Evolutionary conservation across 805 yeast genomes (phyloP), one percentile per base, ranked within the genome.

Genomic region (Candida taoyuanica): DNA sequence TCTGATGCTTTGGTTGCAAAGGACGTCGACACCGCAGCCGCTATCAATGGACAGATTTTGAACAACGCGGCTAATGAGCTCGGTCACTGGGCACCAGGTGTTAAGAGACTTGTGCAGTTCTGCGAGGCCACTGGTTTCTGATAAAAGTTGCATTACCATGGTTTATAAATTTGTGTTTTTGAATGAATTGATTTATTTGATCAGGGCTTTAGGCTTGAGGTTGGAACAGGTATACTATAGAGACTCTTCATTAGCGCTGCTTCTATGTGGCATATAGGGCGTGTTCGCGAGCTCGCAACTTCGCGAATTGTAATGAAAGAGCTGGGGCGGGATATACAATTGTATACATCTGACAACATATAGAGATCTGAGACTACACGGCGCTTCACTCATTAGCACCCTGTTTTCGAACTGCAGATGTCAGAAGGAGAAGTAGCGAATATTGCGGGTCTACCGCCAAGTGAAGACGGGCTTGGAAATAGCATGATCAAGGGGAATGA

Each of bases 21-120:
- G 43, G 81, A 86, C 42, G 85, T 65, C 56, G 59, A 62, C 4
- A 65, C 65, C 13, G 97, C 98, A 1, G 62, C 70, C 36, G 60
- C 70, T 2, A 50, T 75, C 24, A 77, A 76, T 44, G 58, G 68
- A 25, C 75, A 77, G 36, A 72, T 93, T 43, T 74, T 83, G 17
- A 71, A 86, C 7, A 71, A 74, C 26, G 71, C 75, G 45, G 72
- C 81, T 17, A 76, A 73, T 17, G 95, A 89, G 60, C 76, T 83
- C 47, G 96, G 95, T 12, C 78, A 82, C 53, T 93, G 98, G 98
- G 76, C 84, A 66, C 76, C 84, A 23, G 98, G 98, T 51, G 81
- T 93, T 33, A 87, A 83, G 62, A 78, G 97, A 50, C 71, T 93
- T 46, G 78, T 91, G 44, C 82, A 81, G 46, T 85, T 93, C 74